A percentile compares a stretch with the other conserved stretches of the same genome.
Conservation (phyloP, 768 basidiomycete species). For the Boletus huronensis region DNA sequence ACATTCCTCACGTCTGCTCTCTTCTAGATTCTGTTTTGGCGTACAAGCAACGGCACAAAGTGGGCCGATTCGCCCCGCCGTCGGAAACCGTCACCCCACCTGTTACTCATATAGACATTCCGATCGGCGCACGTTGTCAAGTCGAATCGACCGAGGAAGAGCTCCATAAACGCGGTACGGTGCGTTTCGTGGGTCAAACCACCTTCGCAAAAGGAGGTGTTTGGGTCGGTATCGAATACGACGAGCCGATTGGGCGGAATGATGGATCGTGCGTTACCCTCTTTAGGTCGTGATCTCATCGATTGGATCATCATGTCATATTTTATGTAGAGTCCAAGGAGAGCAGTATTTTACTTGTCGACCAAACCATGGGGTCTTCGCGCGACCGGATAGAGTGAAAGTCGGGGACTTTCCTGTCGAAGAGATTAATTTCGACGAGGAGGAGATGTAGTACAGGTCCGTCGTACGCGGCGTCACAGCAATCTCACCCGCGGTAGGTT, state of each 20-base stretch:
- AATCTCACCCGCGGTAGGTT: not conserved
- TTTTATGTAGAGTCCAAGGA: conserved; percentile 64
- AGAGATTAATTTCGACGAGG: conserved; percentile 72
- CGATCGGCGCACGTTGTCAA: conserved; percentile 76
- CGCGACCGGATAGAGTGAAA: conserved; percentile 74
- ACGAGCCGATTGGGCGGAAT: conserved; percentile 94
- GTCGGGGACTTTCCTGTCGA: conserved; percentile 87
- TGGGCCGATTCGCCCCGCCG: conserved; percentile 81
- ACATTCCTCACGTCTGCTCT: conserved; percentile 1
- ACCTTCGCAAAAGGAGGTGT: conserved; percentile 62
- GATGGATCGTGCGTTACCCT: conserved; percentile 77
- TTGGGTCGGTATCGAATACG: conserved; percentile 94
- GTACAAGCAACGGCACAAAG: conserved; percentile 81
- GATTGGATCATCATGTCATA: not conserved
- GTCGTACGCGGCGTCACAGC: not conserved
- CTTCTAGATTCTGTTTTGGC: conserved; percentile 78
- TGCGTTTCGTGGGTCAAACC: conserved; percentile 82
- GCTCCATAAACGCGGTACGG: conserved; percentile 74
- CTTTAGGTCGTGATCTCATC: not conserved
- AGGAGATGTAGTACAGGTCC: conserved; percentile 55
- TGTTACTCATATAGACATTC: conserved; percentile 43
- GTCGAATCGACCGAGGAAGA: conserved; percentile 69
- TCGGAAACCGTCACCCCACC: conserved; percentile 33
- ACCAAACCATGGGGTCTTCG: conserved; percentile 80
- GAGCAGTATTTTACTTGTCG: conserved; percentile 81